A percentile compares a stretch with the other conserved stretches of the same genome.
Evolutionary conservation across 2,329 filamentous ascomycete genomes (phyloP).

Genomic region (Penicillium sp.): DNA sequence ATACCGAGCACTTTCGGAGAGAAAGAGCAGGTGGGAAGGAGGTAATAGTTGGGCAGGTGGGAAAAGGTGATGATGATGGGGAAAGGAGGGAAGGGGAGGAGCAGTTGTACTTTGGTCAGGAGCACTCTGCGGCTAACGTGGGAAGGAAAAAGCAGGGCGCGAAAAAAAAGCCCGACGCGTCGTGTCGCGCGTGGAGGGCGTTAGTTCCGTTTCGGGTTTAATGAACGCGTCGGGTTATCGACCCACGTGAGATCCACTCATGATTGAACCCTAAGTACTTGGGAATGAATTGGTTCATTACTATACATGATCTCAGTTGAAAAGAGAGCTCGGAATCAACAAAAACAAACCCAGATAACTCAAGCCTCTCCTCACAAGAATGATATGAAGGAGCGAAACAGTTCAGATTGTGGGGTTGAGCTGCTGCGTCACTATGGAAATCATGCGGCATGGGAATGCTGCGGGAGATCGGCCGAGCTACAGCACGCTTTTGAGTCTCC

Average conservation of each 20-base stretch:
- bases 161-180: constrained; percentile 11
- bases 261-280: neutral
- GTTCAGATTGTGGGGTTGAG: neutral
- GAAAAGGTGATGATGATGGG: neutral
- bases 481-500: neutral
- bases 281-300: neutral
- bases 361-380: neutral
- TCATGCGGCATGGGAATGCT: constrained; percentile 20
- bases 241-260: neutral
- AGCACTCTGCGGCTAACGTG: neutral
- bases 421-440: constrained; percentile 18
- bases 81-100: constrained; percentile 1
- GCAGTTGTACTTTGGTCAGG: neutral
- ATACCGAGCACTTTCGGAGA: constrained; percentile 12
- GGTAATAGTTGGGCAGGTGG: neutral
- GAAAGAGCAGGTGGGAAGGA: constrained; percentile 2
- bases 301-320: too few species aligned
- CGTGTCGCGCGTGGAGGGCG: constrained; percentile 8
- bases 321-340: too few species aligned
- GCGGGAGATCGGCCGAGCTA: neutral
- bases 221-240: constrained; percentile 6
- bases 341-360: neutral
- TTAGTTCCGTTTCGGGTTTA: constrained; percentile 11
- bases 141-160: constrained; percentile 5
- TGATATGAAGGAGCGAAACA: neutral